phyloP scores from a whole-genome alignment of 2,329 filamentous ascomycete genomes.

The Neonectria coccinea region DNA sequence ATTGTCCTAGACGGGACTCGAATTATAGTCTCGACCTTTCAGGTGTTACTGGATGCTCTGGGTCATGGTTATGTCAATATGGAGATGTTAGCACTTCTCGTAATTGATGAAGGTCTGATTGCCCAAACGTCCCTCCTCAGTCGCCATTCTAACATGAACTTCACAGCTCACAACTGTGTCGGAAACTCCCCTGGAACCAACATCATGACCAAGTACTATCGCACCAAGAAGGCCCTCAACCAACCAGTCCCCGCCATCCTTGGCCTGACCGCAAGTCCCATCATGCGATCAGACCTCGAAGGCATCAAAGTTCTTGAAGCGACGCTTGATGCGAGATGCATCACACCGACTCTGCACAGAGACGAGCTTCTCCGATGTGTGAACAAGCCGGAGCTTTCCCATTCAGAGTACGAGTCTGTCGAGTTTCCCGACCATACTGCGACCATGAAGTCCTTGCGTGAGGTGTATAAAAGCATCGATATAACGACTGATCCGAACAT shows the following conservation, averaged over 20 bases:
- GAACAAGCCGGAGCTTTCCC: conserved; percentile 70
- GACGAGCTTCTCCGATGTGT: conserved; percentile 76
- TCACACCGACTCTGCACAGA: conserved; percentile 75
- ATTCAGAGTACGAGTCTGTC: conserved; percentile 48
- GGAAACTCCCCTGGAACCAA: conserved; percentile 72
- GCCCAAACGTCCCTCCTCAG: too few relatives aligned
- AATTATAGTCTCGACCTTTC: conserved; percentile 83
- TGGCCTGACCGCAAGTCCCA: conserved; percentile 84
- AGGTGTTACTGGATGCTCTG: conserved; percentile 80
- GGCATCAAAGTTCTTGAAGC: conserved; percentile 73
- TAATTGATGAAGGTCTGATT: conserved; percentile 83
- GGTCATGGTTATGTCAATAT: conserved; percentile 79
- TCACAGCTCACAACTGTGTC: conserved; percentile 78
- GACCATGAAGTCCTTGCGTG: conserved; percentile 58
- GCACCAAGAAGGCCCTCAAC: conserved; percentile 56
- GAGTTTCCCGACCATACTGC: conserved; percentile 39
- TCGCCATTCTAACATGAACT: conserved; percentile 33
- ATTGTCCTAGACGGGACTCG: conserved; percentile 71
- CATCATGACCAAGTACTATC: conserved; percentile 82
- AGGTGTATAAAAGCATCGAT: conserved; percentile 59
- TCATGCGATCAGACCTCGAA: conserved; percentile 68
- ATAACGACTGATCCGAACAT: conserved; percentile 73
- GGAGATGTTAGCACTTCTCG: conserved; percentile 71
- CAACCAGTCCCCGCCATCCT: conserved; percentile 72
- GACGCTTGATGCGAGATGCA: conserved; percentile 76